Base-by-base conservation (phyloP, 176 grass and related monocot species). In the Puccinellia tenuiflora region DNA sequence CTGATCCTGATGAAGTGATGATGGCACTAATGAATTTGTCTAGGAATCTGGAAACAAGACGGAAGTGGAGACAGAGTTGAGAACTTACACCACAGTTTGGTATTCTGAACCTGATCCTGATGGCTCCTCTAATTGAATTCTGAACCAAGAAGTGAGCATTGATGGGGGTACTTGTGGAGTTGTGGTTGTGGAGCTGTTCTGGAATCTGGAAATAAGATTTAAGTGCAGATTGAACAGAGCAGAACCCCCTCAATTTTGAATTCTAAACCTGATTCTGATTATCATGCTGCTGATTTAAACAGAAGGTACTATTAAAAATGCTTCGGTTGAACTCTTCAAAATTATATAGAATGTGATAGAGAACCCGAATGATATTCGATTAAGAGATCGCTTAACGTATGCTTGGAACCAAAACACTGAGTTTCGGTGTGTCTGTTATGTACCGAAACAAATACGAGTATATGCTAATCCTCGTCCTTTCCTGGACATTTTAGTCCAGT, bases 311-410 rank as follows among this genome's bases (percentile, higher is more conserved):
- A 87, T 95, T 77, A 47, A 88, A n/a, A 67, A 88, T 87, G 66
- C 88, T 95, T 46, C 73, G 74, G 81, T 93, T 75, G 55, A 85
- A 95, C 96, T 92, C 56, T 93, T 84, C 69, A 98, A 91, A 78
- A 93, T 98, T 34, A 93, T 98, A 67, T 92, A 88, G 87, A 98
- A 95, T 83, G 96, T 95, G 62, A 88, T 95, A 84, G 88, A 98
- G 16, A 85, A 95, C 46, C 96, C 96, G 31, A 81, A 88, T 65
- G 87, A 98, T 28, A 73, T 31, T 34, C 93, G 90, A 48, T 98
- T 74, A 93, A 75, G 81, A 98, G 82, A 72, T n/a, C 93, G 68
- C 93, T 92, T 11, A 98, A 98, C 91, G 96, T 95, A 76, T 88
- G 37, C 38, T 77, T 77, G 5, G 20, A 30, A 75, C 61, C n/a